These are phyloP conservation scores for Astrothelium macrocarpum DNA, from an alignment of 495 filamentous ascomycete genomes.

Conservation along the genomic window DNA sequence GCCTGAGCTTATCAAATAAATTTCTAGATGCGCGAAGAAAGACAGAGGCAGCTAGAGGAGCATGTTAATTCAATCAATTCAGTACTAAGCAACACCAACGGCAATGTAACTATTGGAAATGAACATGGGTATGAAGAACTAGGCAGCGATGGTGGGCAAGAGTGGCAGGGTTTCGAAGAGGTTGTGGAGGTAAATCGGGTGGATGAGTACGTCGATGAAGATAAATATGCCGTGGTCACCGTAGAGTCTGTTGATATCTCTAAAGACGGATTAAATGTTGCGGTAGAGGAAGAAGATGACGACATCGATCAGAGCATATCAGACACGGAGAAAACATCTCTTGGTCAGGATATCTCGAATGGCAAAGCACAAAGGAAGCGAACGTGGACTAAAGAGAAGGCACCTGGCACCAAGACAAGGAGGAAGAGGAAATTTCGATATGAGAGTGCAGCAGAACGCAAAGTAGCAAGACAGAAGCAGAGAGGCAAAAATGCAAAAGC, in stretches of 20 bases:
- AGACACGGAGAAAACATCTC: conserved; percentile 12
- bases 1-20: background rate
- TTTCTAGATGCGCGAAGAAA: conserved; percentile 63
- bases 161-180: conserved; percentile 53
- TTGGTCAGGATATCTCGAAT: conserved; percentile 26
- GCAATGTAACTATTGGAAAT: no score
- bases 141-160: conserved; percentile 37
- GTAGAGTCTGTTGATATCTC: conserved; percentile 82
- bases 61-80: conserved; percentile 65
- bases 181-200: conserved; percentile 54
- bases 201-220: conserved; percentile 93
- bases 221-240: conserved; percentile 87
- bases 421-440: conserved; percentile 91
- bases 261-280: conserved; percentile 53
- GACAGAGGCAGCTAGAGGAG: conserved; percentile 66
- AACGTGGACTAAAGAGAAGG: conserved; percentile 41
- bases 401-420: conserved; percentile 50
- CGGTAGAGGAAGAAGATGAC: conserved; percentile 28
- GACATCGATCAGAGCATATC: conserved; percentile 14
- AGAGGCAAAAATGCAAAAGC: conserved; percentile 47
- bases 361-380: conserved; percentile 19
- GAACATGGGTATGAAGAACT: conserved; percentile 35
- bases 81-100: conserved; percentile 46
- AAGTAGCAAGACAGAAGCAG: conserved; percentile 55
- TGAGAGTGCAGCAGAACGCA: conserved; percentile 73